phyloP scores from a whole-genome alignment of 2,329 filamentous ascomycete species.

The Fonsecaea pedrosoi region DNA sequence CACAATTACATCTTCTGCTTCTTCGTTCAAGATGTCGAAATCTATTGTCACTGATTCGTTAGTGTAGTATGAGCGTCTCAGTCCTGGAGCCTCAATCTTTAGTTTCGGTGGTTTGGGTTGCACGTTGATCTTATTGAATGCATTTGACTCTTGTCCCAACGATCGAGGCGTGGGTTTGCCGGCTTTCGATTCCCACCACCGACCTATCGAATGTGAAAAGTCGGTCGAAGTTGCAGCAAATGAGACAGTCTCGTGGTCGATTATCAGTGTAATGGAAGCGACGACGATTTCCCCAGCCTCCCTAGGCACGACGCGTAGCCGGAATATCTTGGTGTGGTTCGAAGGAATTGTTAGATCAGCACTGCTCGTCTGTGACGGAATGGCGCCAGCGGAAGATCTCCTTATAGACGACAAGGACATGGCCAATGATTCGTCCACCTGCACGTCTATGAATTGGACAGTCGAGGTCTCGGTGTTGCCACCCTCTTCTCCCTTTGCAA shows the following conservation, averaged over 20 bases:
- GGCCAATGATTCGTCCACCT: conserved; percentile 46
- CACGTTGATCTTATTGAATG: conserved; percentile 67
- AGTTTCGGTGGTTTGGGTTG: conserved; percentile 92
- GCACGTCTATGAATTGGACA: conserved; percentile 44
- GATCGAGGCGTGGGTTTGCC: conserved; percentile 47
- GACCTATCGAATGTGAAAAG: conserved; percentile 44
- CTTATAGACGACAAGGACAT: conserved; percentile 41
- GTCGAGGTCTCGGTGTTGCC: conserved; percentile 37
- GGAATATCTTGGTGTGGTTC: conserved; percentile 72
- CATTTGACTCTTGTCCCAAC: conserved; percentile 55
- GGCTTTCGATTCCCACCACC: conserved; percentile 53
- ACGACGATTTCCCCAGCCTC: conserved; percentile 81
- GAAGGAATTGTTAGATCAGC: conserved; percentile 71
- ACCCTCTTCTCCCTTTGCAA: conserved; percentile 43
- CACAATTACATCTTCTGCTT: conserved; percentile 77
- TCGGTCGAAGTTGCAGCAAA: conserved; percentile 69
- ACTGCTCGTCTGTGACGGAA: conserved; percentile 59
- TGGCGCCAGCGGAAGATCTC: conserved; percentile 46
- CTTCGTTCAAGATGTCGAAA: conserved; percentile 78
- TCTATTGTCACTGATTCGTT: conserved; percentile 75
- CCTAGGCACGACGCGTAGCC: conserved; percentile 74
- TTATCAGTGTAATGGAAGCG: conserved; percentile 65
- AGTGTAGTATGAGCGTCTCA: conserved; percentile 78
- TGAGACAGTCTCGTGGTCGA: conserved; percentile 71
- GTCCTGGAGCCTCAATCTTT: conserved; percentile 70